Evolutionary conservation across 1,139 yeast species (phyloP).

Genomic region (Yamadazyma dushanensis): DNA sequence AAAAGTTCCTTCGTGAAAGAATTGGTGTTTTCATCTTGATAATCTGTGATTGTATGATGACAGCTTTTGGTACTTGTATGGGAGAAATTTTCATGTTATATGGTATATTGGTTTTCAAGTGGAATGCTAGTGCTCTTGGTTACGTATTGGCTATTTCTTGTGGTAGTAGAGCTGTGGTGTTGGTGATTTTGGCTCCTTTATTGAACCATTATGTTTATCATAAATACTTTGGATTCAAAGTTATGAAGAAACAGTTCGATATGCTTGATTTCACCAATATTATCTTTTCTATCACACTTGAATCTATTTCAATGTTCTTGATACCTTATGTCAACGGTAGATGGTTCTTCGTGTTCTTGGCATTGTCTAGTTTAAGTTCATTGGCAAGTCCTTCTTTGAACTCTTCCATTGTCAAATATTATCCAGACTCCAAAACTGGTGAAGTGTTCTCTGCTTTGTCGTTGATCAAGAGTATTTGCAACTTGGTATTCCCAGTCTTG

Average conservation of each 20-base stretch:
- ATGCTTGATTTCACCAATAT: constrained; percentile 48
- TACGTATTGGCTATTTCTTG: constrained; percentile 56
- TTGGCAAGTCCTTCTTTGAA: constrained; percentile 33
- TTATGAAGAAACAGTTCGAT: constrained; percentile 50
- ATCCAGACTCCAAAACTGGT: constrained; percentile 40
- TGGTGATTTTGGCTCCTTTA: constrained; percentile 35
- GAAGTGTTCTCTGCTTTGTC: constrained; percentile 41
- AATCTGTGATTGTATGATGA: constrained; percentile 38
- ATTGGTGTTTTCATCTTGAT: constrained; percentile 45
- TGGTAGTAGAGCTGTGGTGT: constrained; percentile 32
- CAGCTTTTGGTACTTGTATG: constrained; percentile 21
- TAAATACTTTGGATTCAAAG: constrained; percentile 27
- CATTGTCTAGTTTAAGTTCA: constrained; percentile 42
- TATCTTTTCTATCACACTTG: constrained; percentile 28
- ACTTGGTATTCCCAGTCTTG: constrained; percentile 27
- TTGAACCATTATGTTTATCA: constrained; percentile 30
- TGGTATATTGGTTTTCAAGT: constrained; percentile 55
- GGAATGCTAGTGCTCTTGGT: constrained; percentile 62
- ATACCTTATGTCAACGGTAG: constrained; percentile 19
- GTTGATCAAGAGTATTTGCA: constrained; percentile 29
- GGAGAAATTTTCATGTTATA: constrained; percentile 50
- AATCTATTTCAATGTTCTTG: constrained; percentile 39
- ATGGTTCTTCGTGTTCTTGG: constrained; percentile 18
- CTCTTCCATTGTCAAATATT: constrained; percentile 37
- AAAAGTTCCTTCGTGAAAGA: constrained; percentile 20